phyloP scores from a whole-genome alignment of 1,284 basidiomycete genomes.

The Microbotryum scabiosae region DNA sequence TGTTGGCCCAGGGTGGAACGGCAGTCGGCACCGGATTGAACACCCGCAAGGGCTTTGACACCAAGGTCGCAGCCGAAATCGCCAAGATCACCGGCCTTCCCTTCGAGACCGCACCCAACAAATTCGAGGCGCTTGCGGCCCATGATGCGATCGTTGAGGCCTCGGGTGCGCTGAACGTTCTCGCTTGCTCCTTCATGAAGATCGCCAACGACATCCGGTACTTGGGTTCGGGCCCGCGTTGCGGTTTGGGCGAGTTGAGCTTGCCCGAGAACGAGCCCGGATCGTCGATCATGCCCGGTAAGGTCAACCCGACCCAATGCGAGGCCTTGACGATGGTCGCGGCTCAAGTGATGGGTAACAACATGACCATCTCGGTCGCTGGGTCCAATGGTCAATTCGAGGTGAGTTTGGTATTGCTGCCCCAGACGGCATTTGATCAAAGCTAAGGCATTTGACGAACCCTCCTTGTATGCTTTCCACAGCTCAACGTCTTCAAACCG shows the following conservation, averaged over 20 bases:
- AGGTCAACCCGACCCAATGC: slow-evolving; percentile 99
- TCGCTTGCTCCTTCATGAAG: slow-evolving; percentile 96
- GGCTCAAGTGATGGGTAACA: slow-evolving; percentile 97
- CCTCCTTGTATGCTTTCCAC: not conserved
- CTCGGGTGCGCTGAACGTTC: slow-evolving; percentile 87
- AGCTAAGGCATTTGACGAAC: not conserved
- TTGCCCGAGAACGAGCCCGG: slow-evolving; percentile 99
- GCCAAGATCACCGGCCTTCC: slow-evolving; percentile 80
- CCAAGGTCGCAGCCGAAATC: slow-evolving; percentile 85
- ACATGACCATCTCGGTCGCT: slow-evolving; percentile 85
- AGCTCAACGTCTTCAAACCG: slow-evolving; percentile 99
- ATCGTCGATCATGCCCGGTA: slow-evolving; percentile 99
- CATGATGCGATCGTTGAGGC: slow-evolving; percentile 98
- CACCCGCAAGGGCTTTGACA: slow-evolving; percentile 93
- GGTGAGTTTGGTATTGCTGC: slow-evolving; percentile 44
- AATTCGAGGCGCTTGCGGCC: slow-evolving; percentile 95
- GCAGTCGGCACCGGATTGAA: slow-evolving; percentile 98
- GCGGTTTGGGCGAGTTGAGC: slow-evolving; percentile 88
- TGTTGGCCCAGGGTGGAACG: slow-evolving; percentile 95
- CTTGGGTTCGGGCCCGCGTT: slow-evolving; percentile 94
- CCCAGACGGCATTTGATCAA: not conserved
- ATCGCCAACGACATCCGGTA: slow-evolving; percentile 99
- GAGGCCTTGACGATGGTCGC: slow-evolving; percentile 99
- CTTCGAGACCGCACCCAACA: slow-evolving; percentile 97
- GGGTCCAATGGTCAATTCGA: slow-evolving; percentile 96